Conservation (phyloP, 768 basidiomycete genomes). For the Hebeloma cylindrosporum region DNA sequence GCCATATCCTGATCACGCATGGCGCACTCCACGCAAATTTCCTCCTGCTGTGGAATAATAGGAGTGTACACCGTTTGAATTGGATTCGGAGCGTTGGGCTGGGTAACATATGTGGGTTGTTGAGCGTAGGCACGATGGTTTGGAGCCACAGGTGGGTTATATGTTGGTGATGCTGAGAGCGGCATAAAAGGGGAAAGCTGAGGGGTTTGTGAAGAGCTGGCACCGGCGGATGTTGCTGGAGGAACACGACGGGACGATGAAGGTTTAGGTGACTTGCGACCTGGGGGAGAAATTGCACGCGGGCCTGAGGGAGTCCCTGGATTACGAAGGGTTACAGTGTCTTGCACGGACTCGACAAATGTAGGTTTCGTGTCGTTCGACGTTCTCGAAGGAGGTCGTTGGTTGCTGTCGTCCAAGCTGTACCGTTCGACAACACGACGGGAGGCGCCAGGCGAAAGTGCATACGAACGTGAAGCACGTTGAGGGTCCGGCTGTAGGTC, state of each 20-base stretch:
- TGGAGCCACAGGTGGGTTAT: slow-evolving; percentile 64
- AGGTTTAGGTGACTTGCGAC: slow-evolving; percentile 30
- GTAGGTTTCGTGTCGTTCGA: slow-evolving; percentile 36
- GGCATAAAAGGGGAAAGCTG: slow-evolving; percentile 51
- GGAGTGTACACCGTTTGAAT: slow-evolving; percentile 64
- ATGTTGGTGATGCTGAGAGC: slow-evolving; percentile 57
- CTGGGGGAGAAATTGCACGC: slow-evolving; percentile 20
- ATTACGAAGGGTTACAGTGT: slow-evolving; percentile 24
- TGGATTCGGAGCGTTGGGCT: slow-evolving; percentile 49
- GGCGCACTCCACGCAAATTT: slow-evolving; percentile 94
- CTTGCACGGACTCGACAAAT: slow-evolving; percentile 29
- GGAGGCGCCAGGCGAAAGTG: slow-evolving; percentile 41
- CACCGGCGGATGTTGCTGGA: slow-evolving; percentile 12
- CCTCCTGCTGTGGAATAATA: slow-evolving; percentile 62
- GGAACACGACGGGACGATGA: slow-evolving; percentile 28
- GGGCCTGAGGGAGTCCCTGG: slow-evolving; percentile 17
- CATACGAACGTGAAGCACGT: slow-evolving; percentile 44
- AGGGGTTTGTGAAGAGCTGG: slow-evolving; percentile 27
- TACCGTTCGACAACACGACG: slow-evolving; percentile 53
- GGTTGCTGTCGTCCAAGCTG: slow-evolving; percentile 48
- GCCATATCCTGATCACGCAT: slow-evolving; percentile 99
- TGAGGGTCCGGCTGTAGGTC: slow-evolving; percentile 38
- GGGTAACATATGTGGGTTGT: slow-evolving; percentile 76
- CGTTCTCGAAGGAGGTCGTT: slow-evolving; percentile 33
- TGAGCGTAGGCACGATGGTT: slow-evolving; percentile 68